A percentile compares a stretch with the other conserved stretches of the same genome.
These are phyloP conservation scores for Globisporangium emineosum DNA, from an alignment of 352 stramenopile genomes.

Conservation along the genomic window DNA sequence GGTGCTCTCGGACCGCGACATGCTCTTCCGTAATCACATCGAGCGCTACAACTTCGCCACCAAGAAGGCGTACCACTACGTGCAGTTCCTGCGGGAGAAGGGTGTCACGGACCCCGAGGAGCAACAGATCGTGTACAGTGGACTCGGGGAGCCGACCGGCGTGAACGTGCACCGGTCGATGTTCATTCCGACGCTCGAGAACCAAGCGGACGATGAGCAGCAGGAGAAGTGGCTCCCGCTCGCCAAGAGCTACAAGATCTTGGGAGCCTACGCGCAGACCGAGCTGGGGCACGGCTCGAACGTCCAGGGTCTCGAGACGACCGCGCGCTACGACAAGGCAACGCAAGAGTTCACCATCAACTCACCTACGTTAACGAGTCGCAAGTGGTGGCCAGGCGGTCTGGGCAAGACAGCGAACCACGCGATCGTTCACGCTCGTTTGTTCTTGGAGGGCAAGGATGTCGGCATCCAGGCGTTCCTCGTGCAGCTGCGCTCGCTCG, in stretches of 20 bases:
- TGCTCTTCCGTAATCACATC: conserved; percentile 42
- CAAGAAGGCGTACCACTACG: conserved; percentile 38
- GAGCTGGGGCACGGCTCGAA: conserved; percentile 95
- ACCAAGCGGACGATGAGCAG: conserved; percentile 61
- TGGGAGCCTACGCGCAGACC: conserved; percentile 94
- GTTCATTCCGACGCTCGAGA: conserved; percentile 67
- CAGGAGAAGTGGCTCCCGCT: conserved; percentile 61
- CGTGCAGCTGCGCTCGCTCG: conserved; percentile 82
- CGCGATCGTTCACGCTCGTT: conserved; percentile 90
- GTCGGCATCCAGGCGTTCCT: conserved; percentile 94
- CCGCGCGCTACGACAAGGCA: conserved; percentile 87
- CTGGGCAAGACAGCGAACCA: conserved; percentile 90
- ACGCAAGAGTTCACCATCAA: conserved; percentile 93
- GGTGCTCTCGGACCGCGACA: conserved; percentile 43
- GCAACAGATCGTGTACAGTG: conserved; percentile 35
- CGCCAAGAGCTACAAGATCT: conserved; percentile 57
- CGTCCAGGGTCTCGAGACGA: conserved; percentile 89
- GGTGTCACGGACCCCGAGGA: conserved; percentile 28
- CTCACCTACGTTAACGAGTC: conserved; percentile 91
- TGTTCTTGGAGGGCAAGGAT: conserved; percentile 57
- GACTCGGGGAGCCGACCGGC: conserved; percentile 40
- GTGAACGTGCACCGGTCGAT: conserved; percentile 63
- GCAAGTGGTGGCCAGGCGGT: conserved; percentile 96
- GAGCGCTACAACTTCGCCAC: conserved; percentile 28
- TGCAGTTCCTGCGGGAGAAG: conserved; percentile 33